Evolutionary conservation across 140 eudicot species (phyloP).

Genomic region (Anethum foeniculum): DNA sequence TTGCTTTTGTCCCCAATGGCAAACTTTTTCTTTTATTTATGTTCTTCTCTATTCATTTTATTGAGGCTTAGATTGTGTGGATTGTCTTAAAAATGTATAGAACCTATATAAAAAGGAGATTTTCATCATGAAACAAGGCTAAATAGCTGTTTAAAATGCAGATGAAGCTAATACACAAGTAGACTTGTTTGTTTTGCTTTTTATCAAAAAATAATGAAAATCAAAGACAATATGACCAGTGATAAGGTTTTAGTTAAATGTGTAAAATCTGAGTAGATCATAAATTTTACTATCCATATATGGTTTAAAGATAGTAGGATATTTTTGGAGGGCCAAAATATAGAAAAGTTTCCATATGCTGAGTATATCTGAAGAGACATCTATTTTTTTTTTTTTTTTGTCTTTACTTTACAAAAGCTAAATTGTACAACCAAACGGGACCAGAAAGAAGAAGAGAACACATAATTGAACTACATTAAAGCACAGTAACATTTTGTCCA

Average conservation of each 20-base stretch:
- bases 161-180: background rate
- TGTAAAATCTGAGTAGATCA: background rate
- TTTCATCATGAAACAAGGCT: background rate
- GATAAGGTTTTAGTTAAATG: background rate
- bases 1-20: background rate
- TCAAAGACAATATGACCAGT: background rate
- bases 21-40: no score
- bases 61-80: background rate
- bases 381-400: background rate
- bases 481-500: background rate
- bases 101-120: background rate
- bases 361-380: background rate
- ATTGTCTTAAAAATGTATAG: background rate
- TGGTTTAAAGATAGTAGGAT: background rate
- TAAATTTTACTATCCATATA: background rate
- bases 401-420: slow-evolving; percentile 1
- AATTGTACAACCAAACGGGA: background rate
- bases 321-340: background rate
- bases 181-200: background rate
- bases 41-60: background rate
- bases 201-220: background rate
- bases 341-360: background rate
- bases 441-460: slow-evolving; percentile 1
- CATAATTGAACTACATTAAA: background rate
- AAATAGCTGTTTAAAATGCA: background rate